Evolutionary conservation across 2,329 filamentous ascomycete genomes (phyloP).

Genomic region (Xylariales sp.): DNA sequence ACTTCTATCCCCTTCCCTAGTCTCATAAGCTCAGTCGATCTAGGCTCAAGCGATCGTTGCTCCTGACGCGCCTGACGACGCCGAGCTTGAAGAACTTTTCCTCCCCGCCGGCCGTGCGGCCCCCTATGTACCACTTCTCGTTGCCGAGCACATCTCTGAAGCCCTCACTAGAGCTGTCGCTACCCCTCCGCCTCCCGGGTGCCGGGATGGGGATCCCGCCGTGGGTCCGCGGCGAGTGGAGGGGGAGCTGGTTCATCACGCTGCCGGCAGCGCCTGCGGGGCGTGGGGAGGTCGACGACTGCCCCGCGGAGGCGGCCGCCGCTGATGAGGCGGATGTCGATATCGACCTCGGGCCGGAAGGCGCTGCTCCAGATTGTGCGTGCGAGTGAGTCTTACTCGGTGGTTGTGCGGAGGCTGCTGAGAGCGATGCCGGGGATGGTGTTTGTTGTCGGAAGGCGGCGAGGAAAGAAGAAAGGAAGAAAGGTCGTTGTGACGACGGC

Average conservation of each 20-base stretch:
- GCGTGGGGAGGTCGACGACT: background rate
- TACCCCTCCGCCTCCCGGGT: conserved; percentile 55
- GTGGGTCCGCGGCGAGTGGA: conserved; percentile 21
- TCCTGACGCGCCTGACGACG: conserved; percentile 68
- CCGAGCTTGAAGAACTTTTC: conserved; percentile 79
- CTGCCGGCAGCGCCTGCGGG: conserved; percentile 11
- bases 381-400: conserved; percentile 18
- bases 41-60: conserved; percentile 69
- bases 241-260: conserved; percentile 25
- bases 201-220: conserved; percentile 18
- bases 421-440: conserved; percentile 16
- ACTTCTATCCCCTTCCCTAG: no score
- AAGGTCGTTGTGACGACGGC: conserved; percentile 27
- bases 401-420: conserved; percentile 20
- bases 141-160: conserved; percentile 68
- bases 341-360: conserved; percentile 13
- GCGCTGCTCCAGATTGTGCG: conserved; percentile 6
- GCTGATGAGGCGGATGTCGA: conserved; percentile 13
- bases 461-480: conserved; percentile 28
- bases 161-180: conserved; percentile 71
- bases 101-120: conserved; percentile 70
- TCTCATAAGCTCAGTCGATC: conserved; percentile 69
- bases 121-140: conserved; percentile 81
- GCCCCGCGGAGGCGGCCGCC: background rate
- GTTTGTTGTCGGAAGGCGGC: conserved; percentile 26